Base-by-base conservation (phyloP, 768 basidiomycete species). In the Hygrophoropsis aurantiaca region DNA sequence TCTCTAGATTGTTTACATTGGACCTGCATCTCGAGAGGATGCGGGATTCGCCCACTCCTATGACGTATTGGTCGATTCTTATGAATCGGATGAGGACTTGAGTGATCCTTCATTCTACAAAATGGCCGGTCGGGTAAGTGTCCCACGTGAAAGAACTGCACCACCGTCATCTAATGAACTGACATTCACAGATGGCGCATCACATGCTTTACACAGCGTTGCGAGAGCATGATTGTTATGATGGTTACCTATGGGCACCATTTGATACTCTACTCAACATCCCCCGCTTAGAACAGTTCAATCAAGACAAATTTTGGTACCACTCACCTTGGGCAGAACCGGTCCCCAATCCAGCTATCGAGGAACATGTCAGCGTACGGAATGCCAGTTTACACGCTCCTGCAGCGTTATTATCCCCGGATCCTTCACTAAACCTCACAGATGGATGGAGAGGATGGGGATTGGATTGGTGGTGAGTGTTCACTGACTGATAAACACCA, bases 191-290 rank as follows among this genome's bases (percentile, higher is more conserved):
- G 64, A 73, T 77, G 77, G 77, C 75, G 5, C 76, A 79, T 44
- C 77, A 78, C 49, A 78, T 78, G 75, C 62, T 78, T 9, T 75
- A 74, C 52, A 78, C 74, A 3, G 74, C 69, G 26, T 42, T 79
- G 45, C 61, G 61, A 36, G 73, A 71, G 40, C 55, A 73, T 42
- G 62, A 55, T 11, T 78, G 77, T 53, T 79, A 79, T 53, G 63
- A 73, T 24, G 77, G 77, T 5, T 77, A 77, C 54, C 68, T 78
- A 13, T 78, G 77, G 76, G 75, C 71, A 32, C 77, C 78, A 13
- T 77, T 78, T 47, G 74, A 78, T 50, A 73, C 76, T 6, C 57
- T 78, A 16, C 62, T 79, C 40, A 79, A 79, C 46, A 56, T 78
- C 34, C 75, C 77, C 11, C 74, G 77, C 24, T 62, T 77, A 7